phyloP scores from a whole-genome alignment of 345 rosid species.

The Capsella bursapastoris region DNA sequence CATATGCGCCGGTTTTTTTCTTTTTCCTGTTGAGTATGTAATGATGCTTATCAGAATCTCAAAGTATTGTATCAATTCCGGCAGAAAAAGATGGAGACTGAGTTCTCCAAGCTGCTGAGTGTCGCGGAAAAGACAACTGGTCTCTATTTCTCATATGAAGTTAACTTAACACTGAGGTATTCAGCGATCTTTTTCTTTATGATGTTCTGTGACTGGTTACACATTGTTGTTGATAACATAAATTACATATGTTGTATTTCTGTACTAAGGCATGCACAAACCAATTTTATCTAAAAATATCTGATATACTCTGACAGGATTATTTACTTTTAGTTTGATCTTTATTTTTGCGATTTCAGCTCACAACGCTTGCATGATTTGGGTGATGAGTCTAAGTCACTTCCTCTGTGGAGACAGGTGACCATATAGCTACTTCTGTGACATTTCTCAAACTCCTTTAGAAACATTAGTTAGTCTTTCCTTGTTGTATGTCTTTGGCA shows the following conservation, averaged over 20 bases:
- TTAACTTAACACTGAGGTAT: constrained; percentile 92
- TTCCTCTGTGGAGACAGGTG: constrained; percentile 99
- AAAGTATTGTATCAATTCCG: constrained; percentile 26
- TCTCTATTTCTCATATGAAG: constrained; percentile 85
- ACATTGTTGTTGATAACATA: background rate
- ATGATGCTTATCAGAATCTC: constrained; percentile 16
- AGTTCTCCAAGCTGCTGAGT: constrained; percentile 70
- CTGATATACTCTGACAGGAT: background rate
- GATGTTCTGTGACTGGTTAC: background rate
- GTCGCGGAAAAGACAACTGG: constrained; percentile 81
- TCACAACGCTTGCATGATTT: constrained; percentile 81
- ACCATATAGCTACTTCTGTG: constrained; percentile 23
- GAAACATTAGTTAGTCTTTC: constrained; percentile 5
- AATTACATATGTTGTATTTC: constrained; percentile 5
- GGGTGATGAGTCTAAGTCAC: constrained; percentile 92
- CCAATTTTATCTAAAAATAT: background rate
- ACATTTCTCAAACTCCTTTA: constrained; percentile 15
- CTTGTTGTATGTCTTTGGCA: constrained; percentile 12
- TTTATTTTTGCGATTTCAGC: constrained; percentile 53
- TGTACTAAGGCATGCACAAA: constrained; percentile 6
- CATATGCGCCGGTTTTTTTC: background rate
- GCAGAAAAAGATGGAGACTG: constrained; percentile 88
- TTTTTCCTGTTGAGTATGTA: background rate
- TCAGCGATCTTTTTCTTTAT: constrained; percentile 12
- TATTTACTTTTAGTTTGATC: constrained; percentile 21